Evolutionary conservation across 805 yeast genomes (phyloP).

Genomic region (Cyberlindnera euphorbiiphila): DNA sequence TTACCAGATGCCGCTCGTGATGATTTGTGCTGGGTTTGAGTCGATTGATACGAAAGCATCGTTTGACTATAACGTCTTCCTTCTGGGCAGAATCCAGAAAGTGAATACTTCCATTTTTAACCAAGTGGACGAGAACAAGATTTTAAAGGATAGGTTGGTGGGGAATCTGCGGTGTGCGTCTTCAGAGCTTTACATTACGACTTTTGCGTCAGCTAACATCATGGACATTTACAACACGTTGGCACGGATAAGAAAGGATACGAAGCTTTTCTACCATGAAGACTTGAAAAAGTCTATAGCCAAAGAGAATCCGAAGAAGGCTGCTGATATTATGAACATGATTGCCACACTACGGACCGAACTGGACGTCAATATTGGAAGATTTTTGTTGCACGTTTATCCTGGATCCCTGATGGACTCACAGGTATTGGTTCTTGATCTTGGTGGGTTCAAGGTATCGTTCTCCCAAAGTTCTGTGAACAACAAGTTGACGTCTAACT

Average conservation of each 20-base stretch:
- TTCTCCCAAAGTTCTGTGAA: slow-evolving; percentile 43
- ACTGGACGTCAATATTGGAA: slow-evolving; percentile 57
- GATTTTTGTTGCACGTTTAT: slow-evolving; percentile 59
- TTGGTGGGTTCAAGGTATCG: slow-evolving; percentile 54
- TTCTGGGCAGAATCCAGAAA: slow-evolving; percentile 50
- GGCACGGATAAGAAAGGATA: slow-evolving; percentile 69
- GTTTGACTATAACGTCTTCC: slow-evolving; percentile 83
- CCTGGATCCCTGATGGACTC: slow-evolving; percentile 81
- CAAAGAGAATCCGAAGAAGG: slow-evolving; percentile 12
- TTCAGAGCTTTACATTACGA: slow-evolving; percentile 65
- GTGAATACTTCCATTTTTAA: slow-evolving; percentile 60
- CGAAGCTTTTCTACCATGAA: slow-evolving; percentile 66
- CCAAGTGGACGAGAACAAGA: slow-evolving; percentile 47
- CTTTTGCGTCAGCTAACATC: slow-evolving; percentile 79
- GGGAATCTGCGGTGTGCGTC: slow-evolving; percentile 47
- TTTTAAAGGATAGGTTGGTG: slow-evolving; percentile 56
- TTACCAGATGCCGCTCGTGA: slow-evolving; percentile 62
- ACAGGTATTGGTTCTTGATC: slow-evolving; percentile 62
- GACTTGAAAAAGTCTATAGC: slow-evolving; percentile 56
- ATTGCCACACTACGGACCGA: slow-evolving; percentile 54
- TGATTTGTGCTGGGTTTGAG: slow-evolving; percentile 53
- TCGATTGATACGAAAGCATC: slow-evolving; percentile 57
- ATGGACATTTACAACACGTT: slow-evolving; percentile 73
- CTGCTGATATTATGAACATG: slow-evolving; percentile 27
- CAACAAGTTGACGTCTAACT: slow-evolving; percentile 40